Conservation (phyloP, 2,329 filamentous ascomycete genomes). For the Fusarium sterilihyphosum region DNA sequence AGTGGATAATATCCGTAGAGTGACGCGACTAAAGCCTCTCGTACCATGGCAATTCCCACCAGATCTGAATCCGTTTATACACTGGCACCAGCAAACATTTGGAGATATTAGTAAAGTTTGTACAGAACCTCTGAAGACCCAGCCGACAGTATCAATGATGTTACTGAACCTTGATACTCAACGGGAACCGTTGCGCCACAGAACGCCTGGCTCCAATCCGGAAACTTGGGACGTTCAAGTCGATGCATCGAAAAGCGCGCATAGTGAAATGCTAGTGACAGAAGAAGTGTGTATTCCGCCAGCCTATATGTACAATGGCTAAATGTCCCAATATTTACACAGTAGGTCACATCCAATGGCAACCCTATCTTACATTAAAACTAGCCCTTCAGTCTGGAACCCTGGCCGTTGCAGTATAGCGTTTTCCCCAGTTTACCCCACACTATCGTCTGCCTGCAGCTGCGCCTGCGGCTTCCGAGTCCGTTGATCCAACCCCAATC, state of each 20-base stretch:
- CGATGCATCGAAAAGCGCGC: neutral
- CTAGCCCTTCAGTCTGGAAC: slow-evolving; percentile 3
- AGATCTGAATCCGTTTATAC: neutral
- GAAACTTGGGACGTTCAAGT: neutral
- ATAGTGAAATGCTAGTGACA: neutral
- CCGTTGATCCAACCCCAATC: slow-evolving; percentile 21
- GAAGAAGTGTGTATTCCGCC: neutral
- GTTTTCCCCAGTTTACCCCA: slow-evolving; percentile 40
- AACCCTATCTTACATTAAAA: neutral
- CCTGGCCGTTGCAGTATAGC: slow-evolving; percentile 12
- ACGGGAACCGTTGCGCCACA: neutral
- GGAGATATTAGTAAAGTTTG: neutral
- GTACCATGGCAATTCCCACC: neutral
- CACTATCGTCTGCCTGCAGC: slow-evolving; percentile 22
- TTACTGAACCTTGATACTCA: neutral
- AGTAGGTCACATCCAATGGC: neutral
- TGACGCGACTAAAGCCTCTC: slow-evolving; percentile 2
- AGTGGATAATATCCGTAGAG: neutral
- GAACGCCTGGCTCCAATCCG: neutral
- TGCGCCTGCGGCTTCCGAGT: slow-evolving; percentile 16
- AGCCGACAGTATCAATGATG: neutral
- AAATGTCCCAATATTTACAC: neutral
- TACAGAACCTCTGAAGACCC: neutral
- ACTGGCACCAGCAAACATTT: neutral
- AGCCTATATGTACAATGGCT: neutral